These are phyloP conservation scores for Sisymbrium altissimum DNA, from an alignment of 345 rosid genomes.

Conservation along the genomic window DNA sequence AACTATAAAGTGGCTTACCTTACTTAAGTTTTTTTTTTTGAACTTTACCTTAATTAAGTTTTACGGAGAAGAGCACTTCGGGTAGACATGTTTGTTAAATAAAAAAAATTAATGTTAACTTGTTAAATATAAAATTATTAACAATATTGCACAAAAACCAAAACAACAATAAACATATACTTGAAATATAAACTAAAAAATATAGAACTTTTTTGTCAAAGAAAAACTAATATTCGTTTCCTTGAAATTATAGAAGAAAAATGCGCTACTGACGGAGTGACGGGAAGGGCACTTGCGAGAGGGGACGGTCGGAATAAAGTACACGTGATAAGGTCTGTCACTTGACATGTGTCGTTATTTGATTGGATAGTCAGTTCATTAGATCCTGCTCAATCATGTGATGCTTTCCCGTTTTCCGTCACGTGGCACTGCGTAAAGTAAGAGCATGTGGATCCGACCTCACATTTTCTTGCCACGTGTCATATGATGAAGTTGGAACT, in stretches of 20 bases:
- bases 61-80: background rate
- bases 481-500: conserved; percentile 17
- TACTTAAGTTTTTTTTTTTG: background rate
- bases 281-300: conserved; percentile 26
- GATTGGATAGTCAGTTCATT: conserved; percentile 17
- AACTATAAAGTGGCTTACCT: background rate
- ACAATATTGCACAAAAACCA: background rate
- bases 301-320: conserved; percentile 30
- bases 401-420: conserved; percentile 34
- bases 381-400: conserved; percentile 36
- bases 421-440: conserved; percentile 38
- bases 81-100: background rate
- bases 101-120: too few relatives aligned
- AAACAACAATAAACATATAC: background rate
- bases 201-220: background rate
- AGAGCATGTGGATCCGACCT: conserved; percentile 41
- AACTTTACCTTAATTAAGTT: background rate
- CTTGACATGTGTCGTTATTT: background rate
- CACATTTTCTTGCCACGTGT: conserved; percentile 41
- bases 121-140: background rate
- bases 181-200: background rate
- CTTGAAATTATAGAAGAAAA: background rate
- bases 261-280: conserved; percentile 10
- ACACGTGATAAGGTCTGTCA: conserved; percentile 29
- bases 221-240: background rate